These are phyloP conservation scores for Trypanosomatidae sp. DNA, from an alignment of 208 protist species.

Conservation along the genomic window DNA sequence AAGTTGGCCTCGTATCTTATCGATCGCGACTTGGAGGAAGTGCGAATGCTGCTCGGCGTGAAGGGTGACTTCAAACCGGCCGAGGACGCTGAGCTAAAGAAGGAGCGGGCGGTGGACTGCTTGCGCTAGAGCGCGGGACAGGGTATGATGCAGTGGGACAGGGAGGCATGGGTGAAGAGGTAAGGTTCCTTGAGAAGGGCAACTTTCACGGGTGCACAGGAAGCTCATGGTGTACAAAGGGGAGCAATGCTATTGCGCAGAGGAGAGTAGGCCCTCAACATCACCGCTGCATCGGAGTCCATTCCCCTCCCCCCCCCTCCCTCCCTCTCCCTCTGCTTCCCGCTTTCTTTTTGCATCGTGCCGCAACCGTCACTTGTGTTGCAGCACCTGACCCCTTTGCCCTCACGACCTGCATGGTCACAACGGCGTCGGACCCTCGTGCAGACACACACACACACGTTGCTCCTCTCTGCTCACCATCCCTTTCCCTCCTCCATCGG, in stretches of 20 bases:
- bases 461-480: not conserved
- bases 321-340: not conserved
- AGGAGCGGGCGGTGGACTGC: slow-evolving; percentile 60
- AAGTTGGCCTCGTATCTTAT: slow-evolving; percentile 80
- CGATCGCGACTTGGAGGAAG: slow-evolving; percentile 86
- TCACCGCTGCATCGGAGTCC: not conserved
- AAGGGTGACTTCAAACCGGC: slow-evolving; percentile 84
- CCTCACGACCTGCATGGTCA: not conserved
- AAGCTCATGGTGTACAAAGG: no score
- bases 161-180: no score
- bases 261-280: not conserved
- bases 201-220: not conserved
- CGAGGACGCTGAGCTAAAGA: slow-evolving; percentile 83
- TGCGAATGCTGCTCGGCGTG: slow-evolving; percentile 85
- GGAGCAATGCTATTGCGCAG: not conserved
- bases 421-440: not conserved
- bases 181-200: not conserved
- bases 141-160: not conserved
- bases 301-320: not conserved
- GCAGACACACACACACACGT: not conserved
- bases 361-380: not conserved
- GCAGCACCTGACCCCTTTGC: not conserved
- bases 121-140: slow-evolving; percentile 4
- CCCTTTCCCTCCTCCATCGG: not conserved
- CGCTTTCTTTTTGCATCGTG: not conserved